Evolutionary conservation across 306 rosid genomes (phyloP), one percentile per base, ranked within the genome.

Genomic region (Ormosia semicastrata): DNA sequence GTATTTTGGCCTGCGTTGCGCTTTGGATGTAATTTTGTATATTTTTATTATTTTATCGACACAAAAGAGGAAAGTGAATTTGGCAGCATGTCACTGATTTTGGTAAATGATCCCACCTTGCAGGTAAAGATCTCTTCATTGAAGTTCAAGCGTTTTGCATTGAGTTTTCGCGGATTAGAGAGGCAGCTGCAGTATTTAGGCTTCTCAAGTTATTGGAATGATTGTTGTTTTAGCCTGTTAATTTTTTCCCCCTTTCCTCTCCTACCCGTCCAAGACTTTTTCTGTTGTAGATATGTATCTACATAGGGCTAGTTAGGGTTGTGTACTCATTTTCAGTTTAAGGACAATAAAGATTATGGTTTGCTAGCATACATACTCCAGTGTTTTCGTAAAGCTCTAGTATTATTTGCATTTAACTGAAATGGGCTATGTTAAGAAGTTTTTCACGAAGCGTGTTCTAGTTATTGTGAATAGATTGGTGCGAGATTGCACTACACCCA

Each of bases 61-160:
- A n/a, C 64, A 18, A 47, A 46, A 37, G 9, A 40, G 17, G 59
- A 32, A 71, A 47, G 14, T 12, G 69, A 71, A 81, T 44, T 71
- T 57, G 66, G 46, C 46, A 43, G 33, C 52, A 41, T 32, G 5
- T 60, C 46, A 69, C 75, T 87, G 50, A 80, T 71, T 65, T 71
- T 85, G 40, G 47, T 82, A 68, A 53, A 47, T 53, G 81, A 76
- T 59, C 57, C 41, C 9, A 41, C 41, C 77, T 59, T 86, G 90
- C 94, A 92, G 98, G 92, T 43, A 91, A 92, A 85, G 97, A 94
- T 88, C 90, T 94, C 13, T 94, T 92, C 91, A 94, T 91, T 59
- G 97, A 94, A 86, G 94, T 94, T 82, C 97, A 94, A 82, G 97
- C 98, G 8, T 94, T 94, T 86, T 94, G 98, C 89, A 92, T 94